Evolutionary conservation across 2,329 filamentous ascomycete species (phyloP), one percentile per base, ranked within the genome.

Genomic region (Fusarium sacchari): DNA sequence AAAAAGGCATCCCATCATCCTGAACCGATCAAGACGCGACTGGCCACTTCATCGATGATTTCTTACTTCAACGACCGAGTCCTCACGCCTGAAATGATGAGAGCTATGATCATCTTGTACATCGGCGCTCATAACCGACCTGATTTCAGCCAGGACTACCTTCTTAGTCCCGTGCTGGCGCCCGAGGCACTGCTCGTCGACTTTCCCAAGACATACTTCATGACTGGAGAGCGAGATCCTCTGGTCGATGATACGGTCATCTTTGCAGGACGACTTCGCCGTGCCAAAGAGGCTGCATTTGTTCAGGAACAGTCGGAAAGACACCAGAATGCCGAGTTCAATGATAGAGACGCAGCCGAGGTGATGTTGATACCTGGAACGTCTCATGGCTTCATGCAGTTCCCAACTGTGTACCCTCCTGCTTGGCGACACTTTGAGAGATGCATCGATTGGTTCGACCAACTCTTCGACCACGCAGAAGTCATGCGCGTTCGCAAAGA

Each of bases 31-130:
- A 91, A 89, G 75, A 98, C 96, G 3, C 91, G 95, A n/a, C 88
- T 99, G 15, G 95, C 96, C 22, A 97, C 96, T 80, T 95, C 94
- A 0, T 96, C 92, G n/a, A 97, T 97, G 90, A 97, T 99, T 40
- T 98, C 96, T 0, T 98, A 98, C 83, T 97, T 98, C 82, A 96
- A 97, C 81, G 96, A 99, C 81, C 92, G 96, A 34, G 93, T 99
- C 34, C 87, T 99, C 20, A 96, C 94, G 0, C 96, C 96, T 0
- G 96, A 99, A 82, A 97, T 98, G 94, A 98, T 98, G 93, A 93
- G 96, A 37, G 94, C 95, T 72, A 98, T 99, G 95, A 97, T 99
- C 74, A 97, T 99, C 74, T 87, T 99, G 8, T 99, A 99, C 81
- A 93, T 99, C 62, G 96, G 96, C 2, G 95, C 95, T 0, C 93